phyloP scores from a whole-genome alignment of 2,329 filamentous ascomycete species.

The Coniochaeta ligniaria region DNA sequence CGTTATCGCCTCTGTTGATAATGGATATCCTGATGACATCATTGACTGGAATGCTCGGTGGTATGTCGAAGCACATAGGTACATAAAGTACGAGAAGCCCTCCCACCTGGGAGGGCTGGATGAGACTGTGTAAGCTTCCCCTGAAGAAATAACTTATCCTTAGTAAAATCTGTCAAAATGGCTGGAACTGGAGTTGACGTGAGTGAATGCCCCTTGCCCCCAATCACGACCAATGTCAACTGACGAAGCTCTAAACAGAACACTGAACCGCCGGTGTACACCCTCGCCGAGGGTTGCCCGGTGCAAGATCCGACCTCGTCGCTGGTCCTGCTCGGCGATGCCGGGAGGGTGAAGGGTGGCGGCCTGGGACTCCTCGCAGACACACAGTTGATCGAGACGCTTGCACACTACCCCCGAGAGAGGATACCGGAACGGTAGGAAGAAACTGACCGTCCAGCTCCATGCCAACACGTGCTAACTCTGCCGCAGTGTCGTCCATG shows the following conservation, averaged over 20 bases:
- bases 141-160: too few relatives aligned
- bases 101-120: too few relatives aligned
- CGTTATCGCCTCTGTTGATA: too few relatives aligned
- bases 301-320: background rate
- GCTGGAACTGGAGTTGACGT: background rate
- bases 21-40: too few relatives aligned
- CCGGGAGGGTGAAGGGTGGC: background rate
- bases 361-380: background rate
- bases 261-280: background rate
- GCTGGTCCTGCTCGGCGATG: background rate
- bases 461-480: background rate
- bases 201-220: background rate
- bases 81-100: background rate
- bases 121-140: too few relatives aligned
- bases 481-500: conserved; percentile 18
- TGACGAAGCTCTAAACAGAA: background rate
- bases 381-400: background rate
- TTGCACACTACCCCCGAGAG: background rate
- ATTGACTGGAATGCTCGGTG: background rate
- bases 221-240: too few relatives aligned
- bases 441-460: background rate
- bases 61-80: background rate
- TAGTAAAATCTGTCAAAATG: background rate
- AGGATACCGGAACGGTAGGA: background rate
- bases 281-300: background rate